These are phyloP conservation scores for Microcos paniculata DNA, from an alignment of 345 rosid genomes.

Conservation along the genomic window DNA sequence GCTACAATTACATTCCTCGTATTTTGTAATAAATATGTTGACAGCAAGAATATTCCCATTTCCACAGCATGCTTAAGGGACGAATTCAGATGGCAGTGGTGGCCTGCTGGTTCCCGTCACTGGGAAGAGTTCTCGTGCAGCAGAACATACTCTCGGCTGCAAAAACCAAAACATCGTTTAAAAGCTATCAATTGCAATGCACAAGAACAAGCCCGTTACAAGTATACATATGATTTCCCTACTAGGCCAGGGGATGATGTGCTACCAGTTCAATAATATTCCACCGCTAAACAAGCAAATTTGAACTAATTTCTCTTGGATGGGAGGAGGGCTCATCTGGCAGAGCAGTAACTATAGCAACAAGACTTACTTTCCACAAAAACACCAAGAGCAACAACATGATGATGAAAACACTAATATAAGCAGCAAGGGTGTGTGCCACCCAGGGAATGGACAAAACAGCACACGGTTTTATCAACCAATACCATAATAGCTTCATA, in stretches of 20 bases:
- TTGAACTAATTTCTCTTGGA: too few species aligned
- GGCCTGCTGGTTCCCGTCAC: not conserved
- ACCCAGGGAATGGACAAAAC: not conserved
- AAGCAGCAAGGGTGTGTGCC: not conserved
- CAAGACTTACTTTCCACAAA: not conserved
- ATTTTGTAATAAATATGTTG: not conserved
- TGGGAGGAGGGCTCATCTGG: not conserved
- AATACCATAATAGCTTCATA: not conserved
- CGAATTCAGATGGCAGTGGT: not conserved
- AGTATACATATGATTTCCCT: not conserved
- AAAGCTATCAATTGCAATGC: constrained; percentile 1
- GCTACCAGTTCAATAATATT: not conserved
- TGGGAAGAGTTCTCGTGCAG: constrained; percentile 70
- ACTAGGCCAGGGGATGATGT: not conserved
- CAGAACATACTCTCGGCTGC: constrained; percentile 83
- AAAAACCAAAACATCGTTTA: constrained; percentile 14
- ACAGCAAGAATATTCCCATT: not conserved
- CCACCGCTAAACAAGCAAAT: not conserved
- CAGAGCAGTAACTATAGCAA: not conserved
- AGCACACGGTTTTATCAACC: not conserved
- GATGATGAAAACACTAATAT: not conserved
- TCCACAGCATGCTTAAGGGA: not conserved
- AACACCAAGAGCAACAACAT: not conserved
- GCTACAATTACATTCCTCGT: not conserved
- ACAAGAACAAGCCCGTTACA: not conserved